Evolutionary conservation across 305 asterid species (phyloP).

Genomic region (Caryopteris hybrid): DNA sequence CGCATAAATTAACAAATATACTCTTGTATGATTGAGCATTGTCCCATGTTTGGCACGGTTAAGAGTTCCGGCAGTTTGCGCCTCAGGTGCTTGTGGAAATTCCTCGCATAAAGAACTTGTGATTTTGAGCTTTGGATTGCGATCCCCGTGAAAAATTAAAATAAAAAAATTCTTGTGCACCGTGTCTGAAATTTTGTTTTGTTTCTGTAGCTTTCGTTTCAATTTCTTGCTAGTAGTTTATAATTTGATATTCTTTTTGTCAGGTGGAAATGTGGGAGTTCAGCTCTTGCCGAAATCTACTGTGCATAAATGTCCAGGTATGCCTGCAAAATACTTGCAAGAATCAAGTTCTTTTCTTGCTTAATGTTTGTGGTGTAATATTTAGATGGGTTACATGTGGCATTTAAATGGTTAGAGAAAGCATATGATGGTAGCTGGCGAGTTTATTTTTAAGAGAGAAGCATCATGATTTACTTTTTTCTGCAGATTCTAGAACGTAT

Average conservation of each 20-base stretch:
- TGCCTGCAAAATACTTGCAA: background rate
- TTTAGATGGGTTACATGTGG: too few relatives aligned
- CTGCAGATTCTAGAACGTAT: background rate
- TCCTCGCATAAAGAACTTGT: conserved; percentile 10
- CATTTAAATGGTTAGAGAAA: background rate
- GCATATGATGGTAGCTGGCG: background rate
- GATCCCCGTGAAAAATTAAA: too few relatives aligned
- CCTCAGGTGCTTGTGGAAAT: conserved; percentile 31
- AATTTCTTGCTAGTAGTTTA: background rate
- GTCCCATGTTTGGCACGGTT: background rate
- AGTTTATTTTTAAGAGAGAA: background rate
- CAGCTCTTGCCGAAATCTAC: conserved; percentile 15
- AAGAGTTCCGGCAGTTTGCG: conserved; percentile 4
- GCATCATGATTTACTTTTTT: background rate
- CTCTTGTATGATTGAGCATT: background rate
- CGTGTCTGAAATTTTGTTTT: background rate
- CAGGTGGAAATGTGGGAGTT: conserved; percentile 26
- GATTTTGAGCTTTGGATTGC: background rate
- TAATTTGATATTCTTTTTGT: background rate
- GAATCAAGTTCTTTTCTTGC: background rate
- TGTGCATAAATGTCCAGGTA: conserved; percentile 30
- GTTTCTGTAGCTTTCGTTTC: background rate
- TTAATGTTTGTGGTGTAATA: too few relatives aligned
- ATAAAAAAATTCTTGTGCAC: background rate
- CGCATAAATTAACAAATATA: background rate